Evolutionary conservation across 495 filamentous ascomycete genomes (phyloP).

Genomic region (Penicillium fimorum): DNA sequence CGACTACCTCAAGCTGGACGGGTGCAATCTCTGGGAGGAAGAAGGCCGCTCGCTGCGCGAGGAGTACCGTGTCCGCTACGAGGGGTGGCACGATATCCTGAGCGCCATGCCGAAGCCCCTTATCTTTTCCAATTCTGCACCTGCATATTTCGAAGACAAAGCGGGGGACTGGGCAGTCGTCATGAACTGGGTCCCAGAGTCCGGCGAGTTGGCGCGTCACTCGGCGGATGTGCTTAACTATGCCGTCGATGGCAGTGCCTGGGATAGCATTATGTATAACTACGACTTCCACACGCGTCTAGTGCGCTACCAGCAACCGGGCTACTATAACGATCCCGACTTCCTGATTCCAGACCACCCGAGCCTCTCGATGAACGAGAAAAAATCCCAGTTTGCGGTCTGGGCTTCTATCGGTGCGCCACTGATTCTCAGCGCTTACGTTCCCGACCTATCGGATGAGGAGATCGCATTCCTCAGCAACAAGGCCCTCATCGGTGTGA

Average conservation of each 20-base stretch:
- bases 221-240: conserved; percentile 45
- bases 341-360: conserved; percentile 44
- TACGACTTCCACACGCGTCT: conserved; percentile 38
- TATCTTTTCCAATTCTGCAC: conserved; percentile 44
- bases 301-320: conserved; percentile 41
- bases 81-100: conserved; percentile 35
- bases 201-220: conserved; percentile 42
- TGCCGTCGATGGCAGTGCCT: conserved; percentile 29
- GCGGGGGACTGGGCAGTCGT: conserved; percentile 39
- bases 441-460: conserved; percentile 33
- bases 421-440: conserved; percentile 42
- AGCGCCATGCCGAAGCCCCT: conserved; percentile 33
- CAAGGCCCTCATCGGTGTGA: conserved; percentile 36
- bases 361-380: conserved; percentile 35
- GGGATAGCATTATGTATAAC: conserved; percentile 46
- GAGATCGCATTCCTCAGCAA: conserved; percentile 37
- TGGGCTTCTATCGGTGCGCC: conserved; percentile 43
- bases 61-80: conserved; percentile 35
- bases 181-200: conserved; percentile 40
- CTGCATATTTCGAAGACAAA: conserved; percentile 40
- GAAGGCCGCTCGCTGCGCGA: conserved; percentile 23
- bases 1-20: conserved; percentile 45
- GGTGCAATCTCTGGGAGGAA: conserved; percentile 36
- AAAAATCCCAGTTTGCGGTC: conserved; percentile 41
- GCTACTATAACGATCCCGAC: conserved; percentile 47